Percentiles rank a stretch among this genome's conserved stretches.
Evolutionary conservation across 306 rosid species (phyloP).

Genomic region (Ormosia emarginata): DNA sequence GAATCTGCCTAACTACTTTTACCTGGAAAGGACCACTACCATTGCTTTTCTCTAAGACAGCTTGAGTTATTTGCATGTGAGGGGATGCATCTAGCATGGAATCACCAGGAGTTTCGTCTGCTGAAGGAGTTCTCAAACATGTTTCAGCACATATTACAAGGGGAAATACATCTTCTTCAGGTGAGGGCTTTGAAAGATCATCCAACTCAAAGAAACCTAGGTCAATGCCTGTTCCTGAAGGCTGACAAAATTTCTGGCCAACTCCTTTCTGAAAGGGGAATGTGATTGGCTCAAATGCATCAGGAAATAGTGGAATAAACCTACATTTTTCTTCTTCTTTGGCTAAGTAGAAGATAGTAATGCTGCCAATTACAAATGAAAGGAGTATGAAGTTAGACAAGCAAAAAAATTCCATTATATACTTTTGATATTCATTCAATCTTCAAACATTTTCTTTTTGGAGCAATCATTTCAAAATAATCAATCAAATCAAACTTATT

Average conservation of each 20-base stretch:
- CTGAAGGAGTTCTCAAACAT: slow-evolving; percentile 28
- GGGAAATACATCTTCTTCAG: slow-evolving; percentile 72
- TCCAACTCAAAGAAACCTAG: slow-evolving; percentile 87
- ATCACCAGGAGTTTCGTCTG: slow-evolving; percentile 33
- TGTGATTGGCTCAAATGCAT: slow-evolving; percentile 57
- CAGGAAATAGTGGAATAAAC: slow-evolving; percentile 66
- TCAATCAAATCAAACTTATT: neutral
- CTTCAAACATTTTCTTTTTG: neutral
- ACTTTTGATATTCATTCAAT: neutral
- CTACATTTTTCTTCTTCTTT: slow-evolving; percentile 80
- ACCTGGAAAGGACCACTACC: slow-evolving; percentile 56
- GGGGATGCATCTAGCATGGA: slow-evolving; percentile 40
- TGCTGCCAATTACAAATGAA: slow-evolving; percentile 47
- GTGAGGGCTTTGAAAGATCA: slow-evolving; percentile 74
- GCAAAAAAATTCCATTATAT: neutral
- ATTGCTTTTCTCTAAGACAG: slow-evolving; percentile 67
- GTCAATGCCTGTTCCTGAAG: slow-evolving; percentile 91
- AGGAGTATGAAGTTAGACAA: slow-evolving; percentile 20
- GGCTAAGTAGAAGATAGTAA: slow-evolving; percentile 79
- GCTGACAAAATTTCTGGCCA: slow-evolving; percentile 77
- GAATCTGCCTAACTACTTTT: slow-evolving; percentile 72
- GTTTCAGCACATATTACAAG: slow-evolving; percentile 84
- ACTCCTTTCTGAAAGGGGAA: slow-evolving; percentile 74
- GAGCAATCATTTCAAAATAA: neutral
- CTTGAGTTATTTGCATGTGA: slow-evolving; percentile 87